Evolutionary conservation across 2,329 filamentous ascomycete species (phyloP).

Genomic region (Microdochium nivale): DNA sequence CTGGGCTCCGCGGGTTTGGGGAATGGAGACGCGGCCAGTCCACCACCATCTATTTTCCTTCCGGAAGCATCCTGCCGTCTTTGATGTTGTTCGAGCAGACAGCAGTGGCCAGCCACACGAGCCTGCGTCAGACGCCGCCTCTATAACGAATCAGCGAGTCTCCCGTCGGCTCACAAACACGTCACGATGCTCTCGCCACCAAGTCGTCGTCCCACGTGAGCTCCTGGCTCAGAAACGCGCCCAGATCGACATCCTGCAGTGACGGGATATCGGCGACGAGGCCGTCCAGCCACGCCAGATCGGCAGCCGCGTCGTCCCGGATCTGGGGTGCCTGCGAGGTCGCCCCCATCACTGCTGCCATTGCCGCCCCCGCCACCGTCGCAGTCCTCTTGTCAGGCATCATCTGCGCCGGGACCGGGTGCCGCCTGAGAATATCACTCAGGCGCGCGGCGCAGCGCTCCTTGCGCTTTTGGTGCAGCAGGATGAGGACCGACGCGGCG

Average conservation of each 20-base stretch:
- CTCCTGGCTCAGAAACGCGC: slow-evolving; percentile 24
- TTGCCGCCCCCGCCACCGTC: slow-evolving; percentile 1
- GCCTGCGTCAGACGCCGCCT: too few species aligned
- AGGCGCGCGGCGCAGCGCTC: slow-evolving; percentile 31
- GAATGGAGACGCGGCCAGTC: too few species aligned
- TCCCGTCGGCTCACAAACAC: too few species aligned
- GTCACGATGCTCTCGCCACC: not conserved
- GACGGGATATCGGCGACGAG: slow-evolving; percentile 33
- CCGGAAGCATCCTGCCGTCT: too few species aligned
- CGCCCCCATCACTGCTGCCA: slow-evolving; percentile 3
- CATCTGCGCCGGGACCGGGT: slow-evolving; percentile 17
- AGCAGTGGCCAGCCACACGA: too few species aligned
- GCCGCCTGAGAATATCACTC: slow-evolving; percentile 25
- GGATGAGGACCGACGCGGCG: slow-evolving; percentile 43
- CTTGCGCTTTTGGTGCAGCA: slow-evolving; percentile 41
- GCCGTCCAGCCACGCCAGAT: slow-evolving; percentile 31
- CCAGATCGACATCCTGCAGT: slow-evolving; percentile 32
- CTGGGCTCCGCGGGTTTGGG: too few species aligned
- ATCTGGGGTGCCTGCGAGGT: slow-evolving; percentile 15
- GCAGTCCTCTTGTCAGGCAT: not conserved
- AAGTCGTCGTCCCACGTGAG: not conserved
- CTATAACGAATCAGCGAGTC: too few species aligned
- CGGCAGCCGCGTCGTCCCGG: not conserved
- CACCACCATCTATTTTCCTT: too few species aligned
- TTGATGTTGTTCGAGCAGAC: too few species aligned